Conservation (phyloP, 2,329 filamentous ascomycete species). For the Pseudogymnoascus sp. region DNA sequence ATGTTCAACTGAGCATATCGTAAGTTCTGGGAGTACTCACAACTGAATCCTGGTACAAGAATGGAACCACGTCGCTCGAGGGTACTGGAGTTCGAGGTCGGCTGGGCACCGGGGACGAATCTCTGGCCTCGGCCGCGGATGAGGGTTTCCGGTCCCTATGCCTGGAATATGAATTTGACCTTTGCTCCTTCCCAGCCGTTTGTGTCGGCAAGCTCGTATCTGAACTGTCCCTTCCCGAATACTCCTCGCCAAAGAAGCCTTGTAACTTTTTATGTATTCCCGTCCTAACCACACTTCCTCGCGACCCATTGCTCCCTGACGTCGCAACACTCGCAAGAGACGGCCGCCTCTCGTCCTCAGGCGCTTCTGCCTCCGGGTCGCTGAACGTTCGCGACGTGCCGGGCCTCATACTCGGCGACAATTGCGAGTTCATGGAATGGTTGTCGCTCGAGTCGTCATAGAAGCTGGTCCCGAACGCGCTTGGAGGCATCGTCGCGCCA, state of each 20-base stretch:
- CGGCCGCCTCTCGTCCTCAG: slow-evolving; percentile 69
- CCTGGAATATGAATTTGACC: slow-evolving; percentile 53
- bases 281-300: slow-evolving; percentile 60
- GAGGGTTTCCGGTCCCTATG: slow-evolving; percentile 73
- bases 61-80: slow-evolving; percentile 92
- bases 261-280: slow-evolving; percentile 66
- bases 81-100: slow-evolving; percentile 78
- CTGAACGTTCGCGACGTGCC: slow-evolving; percentile 39
- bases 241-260: slow-evolving; percentile 89
- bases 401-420: slow-evolving; percentile 63
- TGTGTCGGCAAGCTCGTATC: slow-evolving; percentile 55
- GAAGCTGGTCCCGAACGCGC: slow-evolving; percentile 49
- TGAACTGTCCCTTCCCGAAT: slow-evolving; percentile 64
- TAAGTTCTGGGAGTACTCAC: slow-evolving; percentile 41
- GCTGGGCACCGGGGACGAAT: slow-evolving; percentile 67
- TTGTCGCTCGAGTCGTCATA: slow-evolving; percentile 67
- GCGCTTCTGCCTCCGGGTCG: slow-evolving; percentile 56
- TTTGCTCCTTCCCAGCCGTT: slow-evolving; percentile 49
- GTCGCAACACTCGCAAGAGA: slow-evolving; percentile 84
- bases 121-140: slow-evolving; percentile 62
- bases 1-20: slow-evolving; percentile 16
- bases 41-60: slow-evolving; percentile 82
- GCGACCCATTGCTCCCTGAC: slow-evolving; percentile 77
- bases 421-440: slow-evolving; percentile 51
- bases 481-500: slow-evolving; percentile 24